Percentiles rank a stretch among this genome's conserved stretches.
phyloP scores from a whole-genome alignment of 2,329 filamentous ascomycete genomes.

The Coniochaeta ligniaria region DNA sequence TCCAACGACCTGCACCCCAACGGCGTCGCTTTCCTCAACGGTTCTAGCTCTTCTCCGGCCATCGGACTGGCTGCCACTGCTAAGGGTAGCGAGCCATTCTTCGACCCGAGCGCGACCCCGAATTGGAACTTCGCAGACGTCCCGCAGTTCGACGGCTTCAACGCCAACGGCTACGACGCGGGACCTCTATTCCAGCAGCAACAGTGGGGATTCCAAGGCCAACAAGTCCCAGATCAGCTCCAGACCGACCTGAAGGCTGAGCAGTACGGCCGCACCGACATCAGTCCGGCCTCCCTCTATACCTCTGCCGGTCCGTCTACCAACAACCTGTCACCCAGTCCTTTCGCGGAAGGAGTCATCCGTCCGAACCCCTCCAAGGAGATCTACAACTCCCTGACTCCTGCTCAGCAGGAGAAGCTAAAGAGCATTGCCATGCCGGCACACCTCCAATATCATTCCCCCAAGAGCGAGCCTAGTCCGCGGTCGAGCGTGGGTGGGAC shows the following conservation, averaged over 20 bases:
- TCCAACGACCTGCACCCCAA: slow-evolving; percentile 7
- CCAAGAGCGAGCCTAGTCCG: slow-evolving; percentile 51
- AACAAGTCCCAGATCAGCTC: slow-evolving; percentile 17
- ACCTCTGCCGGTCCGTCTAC: slow-evolving; percentile 7
- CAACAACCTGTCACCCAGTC: background rate
- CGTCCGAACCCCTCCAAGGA: slow-evolving; percentile 22
- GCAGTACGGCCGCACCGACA: slow-evolving; percentile 19
- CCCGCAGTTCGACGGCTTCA: slow-evolving; percentile 39
- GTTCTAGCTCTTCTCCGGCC: slow-evolving; percentile 9
- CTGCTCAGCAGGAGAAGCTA: slow-evolving; percentile 53
- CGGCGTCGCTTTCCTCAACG: slow-evolving; percentile 2
- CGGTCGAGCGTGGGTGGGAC: slow-evolving; percentile 39
- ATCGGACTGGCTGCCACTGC: slow-evolving; percentile 16
- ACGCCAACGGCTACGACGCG: slow-evolving; percentile 25
- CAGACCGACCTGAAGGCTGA: slow-evolving; percentile 9
- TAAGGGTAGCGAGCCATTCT: slow-evolving; percentile 22
- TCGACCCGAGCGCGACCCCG: slow-evolving; percentile 26
- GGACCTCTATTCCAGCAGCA: slow-evolving; percentile 11
- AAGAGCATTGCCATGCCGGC: slow-evolving; percentile 59
- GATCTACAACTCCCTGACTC: slow-evolving; percentile 38
- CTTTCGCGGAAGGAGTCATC: slow-evolving; percentile 19
- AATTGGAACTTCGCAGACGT: slow-evolving; percentile 42
- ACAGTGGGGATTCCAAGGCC: slow-evolving; percentile 14
- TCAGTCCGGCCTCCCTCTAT: slow-evolving; percentile 23
- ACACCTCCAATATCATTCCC: slow-evolving; percentile 53